phyloP scores from a whole-genome alignment of 2,329 filamentous ascomycete genomes.

The Exophiala sp. region DNA sequence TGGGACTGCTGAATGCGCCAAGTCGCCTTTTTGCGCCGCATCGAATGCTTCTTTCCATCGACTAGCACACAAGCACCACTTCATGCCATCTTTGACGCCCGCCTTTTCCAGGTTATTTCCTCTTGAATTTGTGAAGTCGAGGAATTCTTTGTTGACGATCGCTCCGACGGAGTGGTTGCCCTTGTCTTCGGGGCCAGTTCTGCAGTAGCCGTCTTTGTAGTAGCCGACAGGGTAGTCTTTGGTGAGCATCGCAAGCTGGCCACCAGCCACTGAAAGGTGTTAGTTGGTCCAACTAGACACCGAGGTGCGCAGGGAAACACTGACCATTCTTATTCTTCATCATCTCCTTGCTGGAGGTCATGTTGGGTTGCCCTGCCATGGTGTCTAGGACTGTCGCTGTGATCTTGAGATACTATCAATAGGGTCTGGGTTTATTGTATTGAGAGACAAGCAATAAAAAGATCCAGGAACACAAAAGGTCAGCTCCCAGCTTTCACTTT shows the following conservation, averaged over 20 bases:
- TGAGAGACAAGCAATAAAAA: background rate
- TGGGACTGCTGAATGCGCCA: constrained; percentile 21
- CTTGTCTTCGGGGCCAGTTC: constrained; percentile 50
- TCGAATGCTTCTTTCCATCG: constrained; percentile 60
- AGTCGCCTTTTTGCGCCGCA: constrained; percentile 46
- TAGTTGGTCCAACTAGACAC: background rate
- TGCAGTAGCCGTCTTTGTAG: constrained; percentile 60
- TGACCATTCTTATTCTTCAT: constrained; percentile 28
- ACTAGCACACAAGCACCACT: constrained; percentile 61
- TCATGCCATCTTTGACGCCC: constrained; percentile 57
- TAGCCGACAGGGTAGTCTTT: constrained; percentile 59
- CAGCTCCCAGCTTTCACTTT: no score
- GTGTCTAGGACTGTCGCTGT: background rate
- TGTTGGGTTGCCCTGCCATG: constrained; percentile 1
- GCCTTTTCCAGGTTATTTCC: constrained; percentile 57
- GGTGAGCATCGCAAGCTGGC: constrained; percentile 57
- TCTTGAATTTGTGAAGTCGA: constrained; percentile 57
- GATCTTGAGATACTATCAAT: background rate
- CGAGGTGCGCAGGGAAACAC: background rate
- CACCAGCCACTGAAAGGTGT: constrained; percentile 48
- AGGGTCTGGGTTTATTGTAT: background rate
- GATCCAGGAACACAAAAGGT: background rate
- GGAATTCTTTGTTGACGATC: constrained; percentile 58
- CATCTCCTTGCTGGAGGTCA: constrained; percentile 22
- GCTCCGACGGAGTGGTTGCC: constrained; percentile 61